Conservation (phyloP, 1,139 yeast genomes). For the Magnusiomyces magnusii region DNA sequence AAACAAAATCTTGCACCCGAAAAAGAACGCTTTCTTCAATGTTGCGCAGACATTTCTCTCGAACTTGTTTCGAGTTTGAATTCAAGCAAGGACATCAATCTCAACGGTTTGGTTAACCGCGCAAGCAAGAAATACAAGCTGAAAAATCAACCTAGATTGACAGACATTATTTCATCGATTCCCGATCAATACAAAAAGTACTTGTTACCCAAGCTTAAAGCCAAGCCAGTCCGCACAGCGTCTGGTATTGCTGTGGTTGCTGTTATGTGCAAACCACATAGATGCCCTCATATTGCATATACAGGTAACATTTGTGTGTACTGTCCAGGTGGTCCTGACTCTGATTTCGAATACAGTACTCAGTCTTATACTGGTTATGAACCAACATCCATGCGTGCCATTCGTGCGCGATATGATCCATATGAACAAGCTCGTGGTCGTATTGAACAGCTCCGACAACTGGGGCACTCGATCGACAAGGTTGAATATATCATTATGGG, state of each 20-base stretch:
- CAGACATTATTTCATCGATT: slow-evolving; percentile 89
- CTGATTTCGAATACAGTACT: slow-evolving; percentile 95
- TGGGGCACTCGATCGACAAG: slow-evolving; percentile 95
- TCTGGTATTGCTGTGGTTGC: slow-evolving; percentile 98
- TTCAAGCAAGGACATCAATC: slow-evolving; percentile 70
- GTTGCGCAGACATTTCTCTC: slow-evolving; percentile 87
- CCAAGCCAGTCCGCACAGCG: slow-evolving; percentile 98
- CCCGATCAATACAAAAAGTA: slow-evolving; percentile 95
- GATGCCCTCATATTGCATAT: slow-evolving; percentile 99
- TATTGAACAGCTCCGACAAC: slow-evolving; percentile 86
- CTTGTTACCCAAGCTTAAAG: slow-evolving; percentile 84
- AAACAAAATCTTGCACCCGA: slow-evolving; percentile 40
- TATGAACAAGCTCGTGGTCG: slow-evolving; percentile 98
- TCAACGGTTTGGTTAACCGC: slow-evolving; percentile 82
- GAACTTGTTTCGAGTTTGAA: slow-evolving; percentile 77
- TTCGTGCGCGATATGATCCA: slow-evolving; percentile 95
- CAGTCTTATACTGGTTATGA: slow-evolving; percentile 98
- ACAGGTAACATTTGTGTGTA: slow-evolving; percentile 98
- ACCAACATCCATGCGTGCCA: slow-evolving; percentile 98
- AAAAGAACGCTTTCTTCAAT: slow-evolving; percentile 84
- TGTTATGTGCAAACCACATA: slow-evolving; percentile 98
- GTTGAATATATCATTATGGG: slow-evolving; percentile 99
- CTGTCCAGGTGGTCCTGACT: slow-evolving; percentile 99
- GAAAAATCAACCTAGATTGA: slow-evolving; percentile 86
- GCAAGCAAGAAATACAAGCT: slow-evolving; percentile 85